Conservation (phyloP, 2,329 filamentous ascomycete genomes). For the Calonectria fujianensis region DNA sequence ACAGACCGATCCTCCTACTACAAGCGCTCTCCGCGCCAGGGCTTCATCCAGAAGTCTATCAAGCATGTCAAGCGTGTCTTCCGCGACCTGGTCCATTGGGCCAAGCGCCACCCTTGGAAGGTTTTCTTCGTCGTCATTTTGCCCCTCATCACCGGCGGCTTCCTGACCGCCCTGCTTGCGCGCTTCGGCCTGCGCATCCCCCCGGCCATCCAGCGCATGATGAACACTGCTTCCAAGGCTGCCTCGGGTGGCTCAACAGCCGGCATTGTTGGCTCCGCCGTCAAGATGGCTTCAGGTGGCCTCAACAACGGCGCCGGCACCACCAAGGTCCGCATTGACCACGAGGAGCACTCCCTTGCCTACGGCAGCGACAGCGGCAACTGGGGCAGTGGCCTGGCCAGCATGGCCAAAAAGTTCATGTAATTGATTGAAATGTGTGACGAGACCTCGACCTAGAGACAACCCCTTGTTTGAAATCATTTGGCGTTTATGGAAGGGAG, state of each 20-base stretch:
- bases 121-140: slow-evolving; percentile 91
- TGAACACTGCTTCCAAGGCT: slow-evolving; percentile 72
- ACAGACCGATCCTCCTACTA: slow-evolving; percentile 78
- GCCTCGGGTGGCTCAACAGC: slow-evolving; percentile 66
- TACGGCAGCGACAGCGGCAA: slow-evolving; percentile 57
- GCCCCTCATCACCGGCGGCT: slow-evolving; percentile 90
- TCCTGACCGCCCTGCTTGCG: slow-evolving; percentile 84
- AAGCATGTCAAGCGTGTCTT: slow-evolving; percentile 86
- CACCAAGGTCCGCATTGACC: slow-evolving; percentile 57
- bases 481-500: slow-evolving; percentile 51
- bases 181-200: slow-evolving; percentile 89
- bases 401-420: slow-evolving; percentile 64
- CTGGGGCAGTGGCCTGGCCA: slow-evolving; percentile 61
- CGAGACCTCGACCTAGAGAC: slow-evolving; percentile 35
- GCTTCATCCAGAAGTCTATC: slow-evolving; percentile 84
- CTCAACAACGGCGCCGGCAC: slow-evolving; percentile 52
- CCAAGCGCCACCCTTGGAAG: slow-evolving; percentile 88
- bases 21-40: slow-evolving; percentile 86
- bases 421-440: slow-evolving; percentile 49
- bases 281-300: slow-evolving; percentile 69
- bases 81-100: slow-evolving; percentile 87
- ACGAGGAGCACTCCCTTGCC: slow-evolving; percentile 56
- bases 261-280: slow-evolving; percentile 73
- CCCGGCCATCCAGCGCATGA: slow-evolving; percentile 74
- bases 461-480: slow-evolving; percentile 34